Base-by-base conservation (phyloP, 192 early-diverging fungal species). In the Rhizoclosmatium sp. region DNA sequence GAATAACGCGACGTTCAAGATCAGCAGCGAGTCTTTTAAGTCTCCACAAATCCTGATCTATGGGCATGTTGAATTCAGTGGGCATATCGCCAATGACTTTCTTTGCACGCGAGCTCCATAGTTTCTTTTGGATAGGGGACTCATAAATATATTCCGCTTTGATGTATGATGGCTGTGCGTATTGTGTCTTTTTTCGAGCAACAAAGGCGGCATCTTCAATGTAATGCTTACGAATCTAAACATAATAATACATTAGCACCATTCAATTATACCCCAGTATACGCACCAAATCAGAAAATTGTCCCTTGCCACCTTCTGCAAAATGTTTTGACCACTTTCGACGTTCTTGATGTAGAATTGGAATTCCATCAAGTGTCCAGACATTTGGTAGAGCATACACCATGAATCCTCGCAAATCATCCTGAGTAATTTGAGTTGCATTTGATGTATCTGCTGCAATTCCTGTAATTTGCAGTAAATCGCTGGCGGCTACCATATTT, bases 331-430 rank as follows among this genome's bases (percentile, higher is more conserved):
- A 10, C 86, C 86, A 87, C 56, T 40, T 71, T 46, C 64, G 65
- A 44, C 86, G 70, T 49, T 87, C 83, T 44, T 78, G 49, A 65
- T 71, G 79, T 2, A 80, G 74, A 44, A 83, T 60, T 45, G 78
- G 76, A 19, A 80, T 56, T 4, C 86, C 83, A 76, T 87, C 75
- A 49, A 87, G 46, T 41, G 72, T 75, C 86, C 86, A 87, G 47
- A 85, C 73, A 42, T 78, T 71, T 21, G 86, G 86, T 49, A 87
- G 41, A 5, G 62, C 56, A 39, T 60, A 49, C n/a, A 76, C 42
- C 14, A 83, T n/a, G 59, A 87, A 87, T 40, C 86, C 86, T 7
- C 81, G 59, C 19, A 78, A 19, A 4, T 78, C 44, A 42, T 70
- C 54, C 59, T 23, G n/a, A 58, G 60, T 64, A 10, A 47, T 47